A percentile compares a stretch with the other conserved stretches of the same genome.
phyloP scores from a whole-genome alignment of 345 rosid genomes.

The Salix caprea region DNA sequence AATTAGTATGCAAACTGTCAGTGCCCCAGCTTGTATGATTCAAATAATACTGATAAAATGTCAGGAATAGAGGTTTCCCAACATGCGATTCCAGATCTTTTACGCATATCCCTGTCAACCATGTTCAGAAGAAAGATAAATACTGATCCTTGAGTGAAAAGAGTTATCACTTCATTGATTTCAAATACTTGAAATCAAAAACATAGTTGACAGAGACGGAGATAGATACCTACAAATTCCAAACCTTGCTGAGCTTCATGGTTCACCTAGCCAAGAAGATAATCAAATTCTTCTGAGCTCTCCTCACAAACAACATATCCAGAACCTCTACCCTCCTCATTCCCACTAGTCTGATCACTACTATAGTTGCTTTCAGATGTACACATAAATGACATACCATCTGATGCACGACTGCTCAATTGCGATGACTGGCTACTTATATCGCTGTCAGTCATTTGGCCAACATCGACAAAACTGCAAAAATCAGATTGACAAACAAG shows the following conservation, averaged over 20 bases:
- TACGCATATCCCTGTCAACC: neutral
- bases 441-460: conserved; percentile 55
- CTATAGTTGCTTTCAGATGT: conserved; percentile 61
- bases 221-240: conserved; percentile 17
- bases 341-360: conserved; percentile 65
- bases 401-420: conserved; percentile 38
- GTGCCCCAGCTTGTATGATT: neutral
- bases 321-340: conserved; percentile 55
- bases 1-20: neutral
- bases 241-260: conserved; percentile 2
- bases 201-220: neutral
- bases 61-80: neutral
- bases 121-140: neutral
- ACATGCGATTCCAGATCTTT: neutral
- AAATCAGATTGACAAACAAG: conserved; percentile 17
- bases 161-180: neutral
- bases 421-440: conserved; percentile 42
- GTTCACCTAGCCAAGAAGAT: conserved; percentile 34
- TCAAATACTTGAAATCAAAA: neutral
- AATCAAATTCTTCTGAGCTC: conserved; percentile 66
- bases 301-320: conserved; percentile 44
- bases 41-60: neutral
- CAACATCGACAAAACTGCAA: conserved; percentile 57
- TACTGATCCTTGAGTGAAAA: neutral
- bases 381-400: conserved; percentile 44